These are phyloP conservation scores for Rutstroemia sp. DNA, from an alignment of 2,329 filamentous ascomycete genomes.

Conservation along the genomic window DNA sequence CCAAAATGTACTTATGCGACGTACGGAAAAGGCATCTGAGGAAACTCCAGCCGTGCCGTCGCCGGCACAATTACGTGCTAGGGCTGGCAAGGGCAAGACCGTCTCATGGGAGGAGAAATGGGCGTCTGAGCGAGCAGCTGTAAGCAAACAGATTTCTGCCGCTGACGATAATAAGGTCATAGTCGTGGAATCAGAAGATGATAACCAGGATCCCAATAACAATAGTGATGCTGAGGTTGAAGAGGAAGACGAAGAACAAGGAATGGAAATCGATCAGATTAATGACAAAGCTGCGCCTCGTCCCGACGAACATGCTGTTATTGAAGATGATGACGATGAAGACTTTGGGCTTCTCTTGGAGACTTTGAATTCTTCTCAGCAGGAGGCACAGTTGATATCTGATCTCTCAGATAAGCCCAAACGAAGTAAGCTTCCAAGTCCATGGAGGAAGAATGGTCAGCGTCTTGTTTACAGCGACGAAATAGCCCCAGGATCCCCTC, in stretches of 20 bases:
- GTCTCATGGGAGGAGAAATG: constrained; percentile 16
- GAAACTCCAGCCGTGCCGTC: constrained; percentile 5
- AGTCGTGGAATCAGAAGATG: constrained; percentile 21
- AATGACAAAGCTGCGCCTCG: neutral
- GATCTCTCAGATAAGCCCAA: constrained; percentile 20
- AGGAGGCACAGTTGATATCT: constrained; percentile 9
- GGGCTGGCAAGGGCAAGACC: constrained; percentile 5
- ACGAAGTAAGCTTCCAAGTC: constrained; percentile 27
- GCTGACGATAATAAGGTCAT: constrained; percentile 19
- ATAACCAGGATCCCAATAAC: neutral
- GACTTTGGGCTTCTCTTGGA: constrained; percentile 28
- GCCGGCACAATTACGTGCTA: constrained; percentile 10
- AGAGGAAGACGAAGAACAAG: neutral
- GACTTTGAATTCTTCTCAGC: constrained; percentile 26
- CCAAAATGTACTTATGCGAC: neutral
- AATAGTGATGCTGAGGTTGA: neutral
- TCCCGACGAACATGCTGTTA: neutral
- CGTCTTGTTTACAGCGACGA: constrained; percentile 28
- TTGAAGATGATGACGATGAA: constrained; percentile 22
- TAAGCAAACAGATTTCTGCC: constrained; percentile 19
- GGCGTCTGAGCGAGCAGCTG: constrained; percentile 22
- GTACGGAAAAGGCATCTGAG: neutral
- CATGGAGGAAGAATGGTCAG: constrained; percentile 28
- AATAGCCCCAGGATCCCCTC: constrained; percentile 9
- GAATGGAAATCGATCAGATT: neutral